Base-by-base conservation (phyloP, 768 basidiomycete species). In the Phaeolepiota aurea region DNA sequence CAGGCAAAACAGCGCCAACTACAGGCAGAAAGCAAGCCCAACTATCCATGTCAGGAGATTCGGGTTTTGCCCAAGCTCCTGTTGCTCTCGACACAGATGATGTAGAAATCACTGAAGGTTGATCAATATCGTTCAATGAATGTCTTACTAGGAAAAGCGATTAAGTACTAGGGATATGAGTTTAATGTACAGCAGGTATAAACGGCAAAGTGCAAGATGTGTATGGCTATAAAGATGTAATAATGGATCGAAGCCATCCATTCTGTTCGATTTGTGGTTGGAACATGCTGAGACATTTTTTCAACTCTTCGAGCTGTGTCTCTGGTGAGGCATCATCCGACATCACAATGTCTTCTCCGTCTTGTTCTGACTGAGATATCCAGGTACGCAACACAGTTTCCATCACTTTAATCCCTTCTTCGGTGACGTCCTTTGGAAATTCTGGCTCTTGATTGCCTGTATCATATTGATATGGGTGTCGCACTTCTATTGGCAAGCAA, bases 331-430 rank as follows among this genome's bases (percentile, higher is more conserved):
- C 43, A 18, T 56, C 55, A 23, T 61, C 64, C 3, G 52, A 56
- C 71, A 76, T 74, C 14, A 59, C 51, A 9, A 66, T 56, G 48
- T 82, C 73, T 38, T 72, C 65, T 16, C 68, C 68, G 37, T 77
- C 66, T 20, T 73, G 70, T 19, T 64, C 66, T 1, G 59, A 62
- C 12, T 64, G 58, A 31, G 60, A 55, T 21, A 65, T 56, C 58
- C 94, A 98, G 10, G 66, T 58, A 13, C 68, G 61, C 32, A 98
- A 73, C 51, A 99, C 71, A 16, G 83, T 72, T 52, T 92, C 79
- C 48, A 98, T 77, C 15, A 93, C 72, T 37, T 72, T 63, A 5
- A 92, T 78, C 1, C 96, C 96, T 48, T 86, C 77, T 21, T 90
- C 82, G 3, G 75, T 75, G 34, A 82, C 72, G 12, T 79, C 73